Evolutionary conservation across 345 rosid species (phyloP), one percentile per base, ranked within the genome.

Genomic region (Pseudoturritis turrita): DNA sequence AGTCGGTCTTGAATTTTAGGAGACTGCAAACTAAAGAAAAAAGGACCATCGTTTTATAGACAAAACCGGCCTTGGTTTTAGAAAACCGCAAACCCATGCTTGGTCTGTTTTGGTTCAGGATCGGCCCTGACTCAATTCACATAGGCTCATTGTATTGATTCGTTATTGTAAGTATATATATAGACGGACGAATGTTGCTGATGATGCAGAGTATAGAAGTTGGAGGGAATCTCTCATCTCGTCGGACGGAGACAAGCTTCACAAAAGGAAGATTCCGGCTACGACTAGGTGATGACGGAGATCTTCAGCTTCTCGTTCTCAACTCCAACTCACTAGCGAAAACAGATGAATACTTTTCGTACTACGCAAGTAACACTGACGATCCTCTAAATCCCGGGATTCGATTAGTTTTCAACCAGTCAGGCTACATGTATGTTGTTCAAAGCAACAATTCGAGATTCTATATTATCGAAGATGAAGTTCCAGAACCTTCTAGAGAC

Each of bases 381-480:
- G 72, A 36, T 14, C 68, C 40, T 8, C 10, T 0, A 0, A 23
- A 23, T 17, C 36, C 54, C 8, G 80, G 79, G 47, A 64, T 9
- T 10, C 79, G 55, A 31, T 51, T 87, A 51, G 59, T 71, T 6
- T 89, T 80, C 76, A 80, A 87, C 59, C 76, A 62, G 69, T 74
- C 86, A 15, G 90, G 96, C 1, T 13, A 66, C 61, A 40, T 89
- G 22, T 73, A 69, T 50, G 78, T 89, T 10, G 11, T 12, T 18
- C 78, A 62, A 10, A 39, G 10, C 8, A 74, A 84, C 57, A 79
- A 76, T 39, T 71, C 56, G 9, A 53, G 49, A 6, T 62, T 79
- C 3, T 12, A 2, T 10, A 0, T 3, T 8, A 0, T 2, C 57
- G 21, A n/a, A 1, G 9, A 23, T 4, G 5, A 36, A 56, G 47